Conservation (phyloP, 1,139 yeast genomes). For the Barnettozyma hawaiiensis region DNA sequence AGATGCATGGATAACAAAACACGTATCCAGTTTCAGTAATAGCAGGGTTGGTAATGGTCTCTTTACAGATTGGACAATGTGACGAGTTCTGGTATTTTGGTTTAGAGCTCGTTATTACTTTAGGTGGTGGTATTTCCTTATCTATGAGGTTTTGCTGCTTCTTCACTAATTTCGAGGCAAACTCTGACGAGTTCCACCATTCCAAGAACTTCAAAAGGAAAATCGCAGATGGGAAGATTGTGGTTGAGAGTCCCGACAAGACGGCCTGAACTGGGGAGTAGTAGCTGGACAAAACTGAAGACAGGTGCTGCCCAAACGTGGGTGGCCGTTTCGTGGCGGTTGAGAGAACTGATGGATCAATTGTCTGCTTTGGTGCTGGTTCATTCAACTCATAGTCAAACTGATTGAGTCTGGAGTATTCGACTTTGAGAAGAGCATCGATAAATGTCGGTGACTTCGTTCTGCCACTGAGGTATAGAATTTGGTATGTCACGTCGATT, state of each 20-base stretch:
- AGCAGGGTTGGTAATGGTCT: conserved; percentile 69
- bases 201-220: conserved; percentile 82
- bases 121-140: conserved; percentile 51
- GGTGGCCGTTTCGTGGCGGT: conserved; percentile 41
- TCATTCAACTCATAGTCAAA: conserved; percentile 51
- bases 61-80: conserved; percentile 69
- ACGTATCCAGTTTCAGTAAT: conserved; percentile 89
- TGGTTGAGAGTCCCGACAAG: conserved; percentile 35
- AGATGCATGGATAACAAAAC: conserved; percentile 84
- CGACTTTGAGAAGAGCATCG: conserved; percentile 57
- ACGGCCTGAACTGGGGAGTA: conserved; percentile 39
- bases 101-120: conserved; percentile 5
- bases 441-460: conserved; percentile 60
- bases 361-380: conserved; percentile 2
- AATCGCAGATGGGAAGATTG: conserved; percentile 75
- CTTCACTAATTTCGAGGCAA: conserved; percentile 56
- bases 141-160: conserved; percentile 46
- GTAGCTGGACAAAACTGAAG: conserved; percentile 30
- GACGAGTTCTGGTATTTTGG: conserved; percentile 32
- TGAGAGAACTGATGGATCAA: conserved; percentile 4
- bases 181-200: conserved; percentile 89
- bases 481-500: conserved; percentile 52
- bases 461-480: conserved; percentile 64
- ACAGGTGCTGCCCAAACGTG: conserved; percentile 42
- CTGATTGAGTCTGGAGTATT: conserved; percentile 63